These are phyloP conservation scores for Nemania serpens DNA, from an alignment of 2,329 filamentous ascomycete genomes.

Conservation along the genomic window DNA sequence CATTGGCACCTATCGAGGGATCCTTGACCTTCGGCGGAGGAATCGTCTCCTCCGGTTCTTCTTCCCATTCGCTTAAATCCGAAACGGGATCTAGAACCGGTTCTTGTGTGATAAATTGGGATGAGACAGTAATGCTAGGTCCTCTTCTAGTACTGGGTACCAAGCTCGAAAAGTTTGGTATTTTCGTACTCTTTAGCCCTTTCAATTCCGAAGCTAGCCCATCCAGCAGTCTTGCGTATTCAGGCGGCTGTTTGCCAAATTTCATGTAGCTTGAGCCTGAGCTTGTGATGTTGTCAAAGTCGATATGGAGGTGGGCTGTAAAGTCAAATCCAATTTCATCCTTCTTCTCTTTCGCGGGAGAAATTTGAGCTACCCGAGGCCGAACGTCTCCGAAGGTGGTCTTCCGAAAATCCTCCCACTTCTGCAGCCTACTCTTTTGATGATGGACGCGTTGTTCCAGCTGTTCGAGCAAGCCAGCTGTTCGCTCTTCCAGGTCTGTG, in stretches of 20 bases:
- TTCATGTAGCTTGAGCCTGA: conserved; percentile 7
- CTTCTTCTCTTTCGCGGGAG: conserved; percentile 33
- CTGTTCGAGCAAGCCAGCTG: conserved; percentile 66
- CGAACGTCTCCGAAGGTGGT: conserved; percentile 47
- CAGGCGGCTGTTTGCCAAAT: conserved; percentile 40
- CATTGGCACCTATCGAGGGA: neutral
- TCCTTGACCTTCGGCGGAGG: conserved; percentile 12
- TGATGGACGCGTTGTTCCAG: conserved; percentile 69
- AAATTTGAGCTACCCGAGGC: conserved; percentile 34
- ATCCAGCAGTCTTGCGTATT: conserved; percentile 52
- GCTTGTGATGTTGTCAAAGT: conserved; percentile 45
- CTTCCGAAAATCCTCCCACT: conserved; percentile 72
- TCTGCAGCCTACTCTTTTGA: conserved; percentile 70
- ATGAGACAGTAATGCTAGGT: conserved; percentile 9
- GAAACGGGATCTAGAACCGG: conserved; percentile 43
- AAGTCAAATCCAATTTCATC: conserved; percentile 60
- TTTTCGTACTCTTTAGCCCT: conserved; percentile 35
- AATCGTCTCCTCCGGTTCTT: conserved; percentile 43
- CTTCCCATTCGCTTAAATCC: conserved; percentile 59
- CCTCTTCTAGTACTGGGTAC: conserved; percentile 29
- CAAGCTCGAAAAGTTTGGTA: conserved; percentile 38
- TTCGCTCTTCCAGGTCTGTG: conserved; percentile 58
- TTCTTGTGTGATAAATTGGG: conserved; percentile 20
- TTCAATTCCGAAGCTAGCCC: conserved; percentile 50
- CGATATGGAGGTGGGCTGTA: conserved; percentile 55